phyloP scores from a whole-genome alignment of 2,329 filamentous ascomycete species.

The Stachybotrys chartarum region DNA sequence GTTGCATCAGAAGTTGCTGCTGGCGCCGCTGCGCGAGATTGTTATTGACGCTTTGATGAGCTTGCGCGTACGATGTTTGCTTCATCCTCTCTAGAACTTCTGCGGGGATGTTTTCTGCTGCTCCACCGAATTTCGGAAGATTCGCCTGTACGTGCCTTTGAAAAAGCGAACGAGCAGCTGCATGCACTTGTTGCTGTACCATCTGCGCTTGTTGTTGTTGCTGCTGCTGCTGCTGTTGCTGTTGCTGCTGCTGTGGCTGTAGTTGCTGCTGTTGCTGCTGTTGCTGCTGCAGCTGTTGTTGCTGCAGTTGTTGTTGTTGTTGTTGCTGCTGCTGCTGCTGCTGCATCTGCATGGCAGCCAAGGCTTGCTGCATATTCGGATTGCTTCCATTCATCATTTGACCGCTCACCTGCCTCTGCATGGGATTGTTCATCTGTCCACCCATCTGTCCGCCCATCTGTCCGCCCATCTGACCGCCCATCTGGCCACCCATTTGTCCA shows the following conservation, averaged over 20 bases:
- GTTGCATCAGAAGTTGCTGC: conserved; percentile 25
- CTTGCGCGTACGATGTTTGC: conserved; percentile 29
- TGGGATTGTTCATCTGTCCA: conserved; percentile 29
- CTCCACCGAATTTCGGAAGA: not conserved
- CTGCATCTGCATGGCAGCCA: conserved; percentile 27
- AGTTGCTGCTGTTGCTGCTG: conserved; percentile 22
- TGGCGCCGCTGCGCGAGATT: conserved; percentile 24
- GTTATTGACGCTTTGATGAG: conserved; percentile 26
- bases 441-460: conserved; percentile 20
- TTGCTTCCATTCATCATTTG: conserved; percentile 35
- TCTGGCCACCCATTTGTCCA: conserved; percentile 24
- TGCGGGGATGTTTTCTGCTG: conserved; percentile 34
- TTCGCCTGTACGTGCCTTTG: conserved; percentile 10
- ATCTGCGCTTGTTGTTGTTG: conserved; percentile 23
- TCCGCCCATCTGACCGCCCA: conserved; percentile 22
- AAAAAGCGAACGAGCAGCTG: conserved; percentile 29
- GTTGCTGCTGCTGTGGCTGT: conserved; percentile 21
- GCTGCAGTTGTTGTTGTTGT: conserved; percentile 25
- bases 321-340: conserved; percentile 23
- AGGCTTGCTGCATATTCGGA: conserved; percentile 28
- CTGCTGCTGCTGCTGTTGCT: conserved; percentile 19
- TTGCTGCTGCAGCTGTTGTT: conserved; percentile 21
- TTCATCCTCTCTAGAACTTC: conserved; percentile 40
- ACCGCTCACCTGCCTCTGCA: conserved; percentile 27
- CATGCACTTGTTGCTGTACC: conserved; percentile 26